Conservation (phyloP, 106 monocot species). For the Allium sativum region DNA sequence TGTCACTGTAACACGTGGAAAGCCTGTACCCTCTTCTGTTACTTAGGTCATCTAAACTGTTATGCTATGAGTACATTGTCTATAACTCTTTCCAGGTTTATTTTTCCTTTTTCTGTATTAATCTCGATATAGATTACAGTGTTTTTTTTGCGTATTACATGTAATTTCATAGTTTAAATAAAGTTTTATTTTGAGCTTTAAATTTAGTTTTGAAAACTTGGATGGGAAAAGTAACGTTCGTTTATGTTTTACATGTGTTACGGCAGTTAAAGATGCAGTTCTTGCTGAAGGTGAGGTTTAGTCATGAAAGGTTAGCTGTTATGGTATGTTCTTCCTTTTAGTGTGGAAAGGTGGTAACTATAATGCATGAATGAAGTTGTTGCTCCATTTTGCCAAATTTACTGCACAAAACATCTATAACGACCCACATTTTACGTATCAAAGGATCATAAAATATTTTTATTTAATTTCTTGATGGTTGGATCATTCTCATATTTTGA, state of each 20-base stretch:
- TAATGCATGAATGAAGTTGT: not conserved
- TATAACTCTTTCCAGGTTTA: conserved; percentile 80
- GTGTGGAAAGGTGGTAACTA: not conserved
- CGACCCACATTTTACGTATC: no score
- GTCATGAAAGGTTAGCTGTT: conserved; percentile 57
- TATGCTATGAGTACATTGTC: conserved; percentile 95
- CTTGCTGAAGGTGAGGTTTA: conserved; percentile 88
- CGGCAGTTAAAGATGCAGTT: conserved; percentile 97
- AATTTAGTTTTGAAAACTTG: no score
- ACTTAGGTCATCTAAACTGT: conserved; percentile 56
- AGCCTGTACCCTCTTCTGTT: conserved; percentile 53
- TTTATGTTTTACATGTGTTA: not conserved
- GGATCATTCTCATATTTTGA: no score
- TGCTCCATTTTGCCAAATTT: conserved; percentile 1
- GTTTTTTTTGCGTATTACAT: no score
- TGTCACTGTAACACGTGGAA: conserved; percentile 79
- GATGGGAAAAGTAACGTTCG: no score
- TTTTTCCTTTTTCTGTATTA: not conserved
- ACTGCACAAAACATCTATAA: no score
- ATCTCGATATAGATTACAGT: no score
- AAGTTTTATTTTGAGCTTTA: no score
- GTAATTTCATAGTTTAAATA: no score
- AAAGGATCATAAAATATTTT: no score
- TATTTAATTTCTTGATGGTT: no score
- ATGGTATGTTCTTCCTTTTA: not conserved